Evolutionary conservation across 2,329 filamentous ascomycete species (phyloP).

Genomic region (Microsporum ferrugineum): DNA sequence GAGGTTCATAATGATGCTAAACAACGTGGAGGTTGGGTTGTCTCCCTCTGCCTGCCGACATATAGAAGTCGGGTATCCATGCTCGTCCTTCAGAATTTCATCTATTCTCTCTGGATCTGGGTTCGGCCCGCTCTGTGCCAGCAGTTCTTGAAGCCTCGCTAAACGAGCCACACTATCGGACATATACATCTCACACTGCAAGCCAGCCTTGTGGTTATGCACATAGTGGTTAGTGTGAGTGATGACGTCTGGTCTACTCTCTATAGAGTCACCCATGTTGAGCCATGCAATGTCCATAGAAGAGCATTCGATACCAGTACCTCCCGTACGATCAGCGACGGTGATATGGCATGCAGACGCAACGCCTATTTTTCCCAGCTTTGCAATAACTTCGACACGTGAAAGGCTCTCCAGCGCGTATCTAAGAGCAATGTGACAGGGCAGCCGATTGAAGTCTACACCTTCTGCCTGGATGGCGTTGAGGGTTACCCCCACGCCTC

Average conservation of each 20-base stretch:
- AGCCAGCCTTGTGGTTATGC: constrained; percentile 11
- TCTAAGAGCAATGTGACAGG: constrained; percentile 45
- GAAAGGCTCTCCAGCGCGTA: constrained; percentile 41
- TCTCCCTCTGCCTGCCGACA: constrained; percentile 23
- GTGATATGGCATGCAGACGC: constrained; percentile 45
- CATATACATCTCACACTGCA: constrained; percentile 16
- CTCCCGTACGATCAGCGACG: constrained; percentile 38
- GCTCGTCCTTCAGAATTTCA: constrained; percentile 25
- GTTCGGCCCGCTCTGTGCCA: constrained; percentile 12
- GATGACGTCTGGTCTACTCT: constrained; percentile 9
- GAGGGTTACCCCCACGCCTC: constrained; percentile 44
- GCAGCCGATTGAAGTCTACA: constrained; percentile 37
- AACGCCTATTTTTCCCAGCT: constrained; percentile 38
- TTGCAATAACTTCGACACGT: constrained; percentile 35
- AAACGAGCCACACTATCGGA: constrained; percentile 19
- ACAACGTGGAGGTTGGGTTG: constrained; percentile 24
- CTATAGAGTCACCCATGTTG: constrained; percentile 11
- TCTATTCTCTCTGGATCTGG: constrained; percentile 15
- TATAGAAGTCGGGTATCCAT: constrained; percentile 25
- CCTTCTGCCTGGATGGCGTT: constrained; percentile 46
- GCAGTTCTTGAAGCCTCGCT: constrained; percentile 21
- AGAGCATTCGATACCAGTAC: constrained; percentile 42
- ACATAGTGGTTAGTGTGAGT: constrained; percentile 26
- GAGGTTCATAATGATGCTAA: constrained; percentile 33
- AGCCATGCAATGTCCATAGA: constrained; percentile 15